Base-by-base conservation (phyloP, 805 yeast species). In the Lipomyces yamadae region DNA sequence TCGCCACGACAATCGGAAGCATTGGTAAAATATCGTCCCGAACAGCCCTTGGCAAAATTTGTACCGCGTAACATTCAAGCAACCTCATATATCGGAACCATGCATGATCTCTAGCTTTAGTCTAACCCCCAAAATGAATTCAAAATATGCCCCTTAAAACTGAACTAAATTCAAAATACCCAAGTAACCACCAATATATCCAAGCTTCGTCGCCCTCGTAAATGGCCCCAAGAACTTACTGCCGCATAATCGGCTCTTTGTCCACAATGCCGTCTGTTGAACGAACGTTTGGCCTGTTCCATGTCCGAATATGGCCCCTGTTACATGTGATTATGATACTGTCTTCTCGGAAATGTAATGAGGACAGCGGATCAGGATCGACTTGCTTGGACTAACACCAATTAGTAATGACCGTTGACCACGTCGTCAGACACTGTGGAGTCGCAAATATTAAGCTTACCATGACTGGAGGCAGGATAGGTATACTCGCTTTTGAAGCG, bases 381-480 rank as follows among this genome's bases (percentile, higher is more conserved):
- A 70, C 65, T 53, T 65, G 64, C 58, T 69, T 70, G 15, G 69
- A 60, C 69, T 65, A 18, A 6, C 11, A 42, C 37, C 42, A 42
- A 8, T 54, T 15, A 37, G 50, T 24, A 15, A 32, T 3, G 18
- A 54, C 13, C 39, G n/a, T 15, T 58, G 13, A n/a, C 13, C 24
- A 24, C 24, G 24, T 24, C 24, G 24, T 1, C 24, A 24, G 24
- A 24, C 24, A 24, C 24, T 24, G 24, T 24, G 24, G 24, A 54
- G 3, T 30, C 8, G 35, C 32, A 7, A n/a, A 33, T 55, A 30
- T n/a, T 3, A 52, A n/a, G 57, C 65, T 39, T 58, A 67, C 69
- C 67, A 68, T 62, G 24, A 70, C 70, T 7, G 72, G 72, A 8
- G 71, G 71, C 18, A 70, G 64, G 15, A 70, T 62, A 4, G 72